A percentile compares a stretch with the other conserved stretches of the same genome.
Conservation (phyloP, 306 rosid genomes). For the Rosa persica region DNA sequence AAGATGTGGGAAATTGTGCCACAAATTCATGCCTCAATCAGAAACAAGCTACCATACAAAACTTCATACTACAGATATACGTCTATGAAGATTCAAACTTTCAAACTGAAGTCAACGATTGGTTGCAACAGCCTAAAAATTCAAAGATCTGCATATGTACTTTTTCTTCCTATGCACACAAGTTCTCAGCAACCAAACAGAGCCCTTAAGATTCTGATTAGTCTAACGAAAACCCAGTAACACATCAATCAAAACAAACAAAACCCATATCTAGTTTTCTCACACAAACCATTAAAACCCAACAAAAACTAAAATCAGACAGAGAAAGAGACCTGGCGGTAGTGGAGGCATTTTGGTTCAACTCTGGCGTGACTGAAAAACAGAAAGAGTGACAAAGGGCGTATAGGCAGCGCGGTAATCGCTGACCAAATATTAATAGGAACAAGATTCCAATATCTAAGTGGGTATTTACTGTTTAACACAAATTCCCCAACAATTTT, state of each 20-base stretch:
- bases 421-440: neutral
- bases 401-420: neutral
- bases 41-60: neutral
- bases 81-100: neutral
- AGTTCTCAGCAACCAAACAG: neutral
- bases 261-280: neutral
- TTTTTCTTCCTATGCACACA: neutral
- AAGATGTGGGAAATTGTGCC: neutral
- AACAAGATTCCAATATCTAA: neutral
- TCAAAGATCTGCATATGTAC: neutral
- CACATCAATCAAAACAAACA: neutral
- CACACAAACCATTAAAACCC: neutral
- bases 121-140: neutral
- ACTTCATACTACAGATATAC: neutral
- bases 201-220: neutral
- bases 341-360: neutral
- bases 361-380: neutral
- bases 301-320: neutral
- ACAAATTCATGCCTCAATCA: conserved; percentile 6
- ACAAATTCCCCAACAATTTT: no score
- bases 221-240: conserved; percentile 17
- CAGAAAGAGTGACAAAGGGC: neutral
- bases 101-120: neutral
- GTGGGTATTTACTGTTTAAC: neutral
- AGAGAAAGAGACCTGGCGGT: conserved; percentile 23